These are phyloP conservation scores for Trametes cingulata DNA, from an alignment of 768 basidiomycete species.

Conservation along the genomic window DNA sequence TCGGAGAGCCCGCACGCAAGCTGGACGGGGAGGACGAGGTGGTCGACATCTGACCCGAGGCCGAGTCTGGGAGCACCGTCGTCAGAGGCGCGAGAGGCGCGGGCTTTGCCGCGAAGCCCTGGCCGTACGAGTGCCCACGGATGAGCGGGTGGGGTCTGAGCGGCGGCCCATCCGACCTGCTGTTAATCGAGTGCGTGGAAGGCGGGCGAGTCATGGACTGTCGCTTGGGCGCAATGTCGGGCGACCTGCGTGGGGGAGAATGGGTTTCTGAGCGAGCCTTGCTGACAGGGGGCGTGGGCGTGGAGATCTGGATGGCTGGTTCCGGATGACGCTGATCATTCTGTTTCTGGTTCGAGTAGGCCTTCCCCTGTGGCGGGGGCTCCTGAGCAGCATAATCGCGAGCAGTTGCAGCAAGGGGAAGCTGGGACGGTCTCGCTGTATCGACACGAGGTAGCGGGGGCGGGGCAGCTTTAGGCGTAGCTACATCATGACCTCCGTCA, in stretches of 20 bases:
- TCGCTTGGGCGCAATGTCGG: constrained; percentile 41
- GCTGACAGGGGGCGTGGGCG: constrained; percentile 28
- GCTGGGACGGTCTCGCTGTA: constrained; percentile 19
- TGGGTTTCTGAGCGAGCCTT: constrained; percentile 40
- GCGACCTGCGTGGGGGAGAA: constrained; percentile 42
- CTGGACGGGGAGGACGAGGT: constrained; percentile 35
- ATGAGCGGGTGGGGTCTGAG: constrained; percentile 78
- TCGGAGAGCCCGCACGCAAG: constrained; percentile 34
- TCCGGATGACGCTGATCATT: constrained; percentile 18
- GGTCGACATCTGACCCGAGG: constrained; percentile 44
- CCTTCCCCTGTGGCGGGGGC: background rate
- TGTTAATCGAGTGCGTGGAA: constrained; percentile 58
- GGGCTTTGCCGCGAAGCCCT: constrained; percentile 43
- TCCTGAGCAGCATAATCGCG: constrained; percentile 20
- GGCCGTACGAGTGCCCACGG: constrained; percentile 68
- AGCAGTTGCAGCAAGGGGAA: constrained; percentile 5
- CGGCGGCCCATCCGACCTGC: constrained; percentile 32
- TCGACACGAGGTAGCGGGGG: constrained; percentile 28
- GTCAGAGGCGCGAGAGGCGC: constrained; percentile 60
- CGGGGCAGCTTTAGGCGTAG: constrained; percentile 33
- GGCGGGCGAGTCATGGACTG: constrained; percentile 56
- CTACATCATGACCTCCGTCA: constrained; percentile 25
- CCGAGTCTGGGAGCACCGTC: constrained; percentile 50
- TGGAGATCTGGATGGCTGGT: constrained; percentile 18
- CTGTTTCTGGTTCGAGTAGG: constrained; percentile 7